These are phyloP conservation scores for Globisporangium cystogenes DNA, from an alignment of 352 stramenopile species.

Conservation along the genomic window DNA sequence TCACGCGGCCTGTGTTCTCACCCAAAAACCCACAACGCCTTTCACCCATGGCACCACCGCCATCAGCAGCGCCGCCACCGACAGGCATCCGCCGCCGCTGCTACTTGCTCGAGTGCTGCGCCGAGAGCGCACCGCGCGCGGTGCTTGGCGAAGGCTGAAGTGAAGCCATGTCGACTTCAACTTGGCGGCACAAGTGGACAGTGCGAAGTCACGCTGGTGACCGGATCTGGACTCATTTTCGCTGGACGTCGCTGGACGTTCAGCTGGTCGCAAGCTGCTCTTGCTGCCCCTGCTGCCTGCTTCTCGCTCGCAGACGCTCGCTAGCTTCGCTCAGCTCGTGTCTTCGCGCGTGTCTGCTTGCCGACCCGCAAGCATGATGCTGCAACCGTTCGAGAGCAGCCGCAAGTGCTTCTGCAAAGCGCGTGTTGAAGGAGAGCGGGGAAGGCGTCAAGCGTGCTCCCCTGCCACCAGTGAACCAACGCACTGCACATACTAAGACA, in stretches of 20 bases:
- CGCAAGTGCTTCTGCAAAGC: conserved; percentile 46
- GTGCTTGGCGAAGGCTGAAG: neutral
- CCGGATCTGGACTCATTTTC: conserved; percentile 15
- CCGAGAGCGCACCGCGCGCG: too few relatives aligned
- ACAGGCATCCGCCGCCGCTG: neutral
- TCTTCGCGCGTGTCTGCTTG: neutral
- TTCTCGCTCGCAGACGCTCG: neutral
- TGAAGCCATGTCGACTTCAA: conserved; percentile 1
- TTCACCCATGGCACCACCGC: too few relatives aligned
- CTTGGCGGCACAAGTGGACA: neutral
- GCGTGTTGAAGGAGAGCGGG: neutral
- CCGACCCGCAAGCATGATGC: conserved; percentile 46
- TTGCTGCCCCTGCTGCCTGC: neutral
- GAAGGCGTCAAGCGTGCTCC: neutral
- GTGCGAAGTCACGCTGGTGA: conserved; percentile 6
- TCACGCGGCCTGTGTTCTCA: neutral
- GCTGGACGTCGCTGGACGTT: neutral
- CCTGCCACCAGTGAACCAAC: neutral
- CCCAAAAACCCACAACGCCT: neutral
- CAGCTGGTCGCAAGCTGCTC: conserved; percentile 4
- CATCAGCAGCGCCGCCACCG: neutral
- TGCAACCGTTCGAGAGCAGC: conserved; percentile 67
- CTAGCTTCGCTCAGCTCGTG: neutral
- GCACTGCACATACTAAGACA: neutral
- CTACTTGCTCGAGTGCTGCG: too few relatives aligned